Conservation (phyloP, 768 basidiomycete species). For the Naganishia randhawae region DNA sequence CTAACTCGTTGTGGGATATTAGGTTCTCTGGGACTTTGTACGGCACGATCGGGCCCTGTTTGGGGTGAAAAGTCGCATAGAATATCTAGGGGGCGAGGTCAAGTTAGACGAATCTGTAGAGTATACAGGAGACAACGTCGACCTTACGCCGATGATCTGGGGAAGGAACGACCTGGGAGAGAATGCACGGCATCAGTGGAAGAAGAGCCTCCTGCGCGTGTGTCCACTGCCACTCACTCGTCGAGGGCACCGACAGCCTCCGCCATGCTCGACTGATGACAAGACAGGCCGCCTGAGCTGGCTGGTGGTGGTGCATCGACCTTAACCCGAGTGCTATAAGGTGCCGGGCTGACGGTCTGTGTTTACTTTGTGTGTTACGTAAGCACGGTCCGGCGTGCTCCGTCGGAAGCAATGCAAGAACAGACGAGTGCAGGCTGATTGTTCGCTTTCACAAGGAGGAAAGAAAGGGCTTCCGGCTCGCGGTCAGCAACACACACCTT, state of each 20-base stretch:
- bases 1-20: slow-evolving; percentile 55
- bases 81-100: slow-evolving; percentile 56
- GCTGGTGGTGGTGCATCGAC: neutral
- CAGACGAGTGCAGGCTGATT: neutral
- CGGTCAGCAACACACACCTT: neutral
- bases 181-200: neutral
- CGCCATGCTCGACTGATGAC: neutral
- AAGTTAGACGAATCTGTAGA: neutral
- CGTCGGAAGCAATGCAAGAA: neutral
- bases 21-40: slow-evolving; percentile 92
- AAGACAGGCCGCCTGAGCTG: too few species aligned
- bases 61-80: slow-evolving; percentile 85
- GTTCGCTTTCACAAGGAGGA: neutral
- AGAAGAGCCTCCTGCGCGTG: neutral
- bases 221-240: neutral
- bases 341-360: neutral
- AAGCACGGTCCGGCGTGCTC: neutral
- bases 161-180: slow-evolving; percentile 50
- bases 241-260: neutral
- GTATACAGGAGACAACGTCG: neutral
- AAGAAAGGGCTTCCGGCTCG: neutral
- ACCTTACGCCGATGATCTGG: slow-evolving; percentile 49
- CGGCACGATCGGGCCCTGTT: slow-evolving; percentile 79
- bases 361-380: slow-evolving; percentile 18
- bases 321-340: too few species aligned